Percentiles rank a stretch among this genome's conserved stretches.
Evolutionary conservation across 495 filamentous ascomycete genomes (phyloP).

Genomic region (Aspergillus homomorphus): DNA sequence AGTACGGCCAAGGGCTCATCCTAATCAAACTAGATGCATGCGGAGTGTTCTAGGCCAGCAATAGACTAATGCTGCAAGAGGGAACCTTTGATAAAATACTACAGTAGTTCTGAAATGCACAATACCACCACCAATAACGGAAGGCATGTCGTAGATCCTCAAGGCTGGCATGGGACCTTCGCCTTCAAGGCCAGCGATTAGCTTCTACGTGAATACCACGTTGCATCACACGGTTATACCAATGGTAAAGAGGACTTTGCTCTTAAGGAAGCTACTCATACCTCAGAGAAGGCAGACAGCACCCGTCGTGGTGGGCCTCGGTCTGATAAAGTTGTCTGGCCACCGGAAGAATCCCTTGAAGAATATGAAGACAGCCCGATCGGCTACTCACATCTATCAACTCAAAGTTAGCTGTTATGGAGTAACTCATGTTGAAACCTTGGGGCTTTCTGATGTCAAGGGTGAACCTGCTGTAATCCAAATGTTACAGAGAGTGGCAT

Average conservation of each 20-base stretch:
- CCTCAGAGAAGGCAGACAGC: slow-evolving; percentile 1
- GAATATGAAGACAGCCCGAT: slow-evolving; percentile 7
- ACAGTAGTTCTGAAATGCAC: slow-evolving; percentile 7
- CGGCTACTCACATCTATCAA: neutral
- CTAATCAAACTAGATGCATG: too few relatives aligned
- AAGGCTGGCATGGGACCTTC: slow-evolving; percentile 6
- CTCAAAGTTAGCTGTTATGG: slow-evolving; percentile 1
- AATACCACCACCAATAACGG: slow-evolving; percentile 3
- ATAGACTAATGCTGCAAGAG: too few relatives aligned
- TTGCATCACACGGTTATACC: slow-evolving; percentile 9
- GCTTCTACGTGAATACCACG: neutral
- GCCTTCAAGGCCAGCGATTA: slow-evolving; percentile 3
- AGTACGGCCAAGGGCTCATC: too few relatives aligned
- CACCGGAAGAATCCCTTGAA: neutral
- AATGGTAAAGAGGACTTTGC: slow-evolving; percentile 7
- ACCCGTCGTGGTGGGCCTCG: neutral
- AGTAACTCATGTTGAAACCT: slow-evolving; percentile 5
- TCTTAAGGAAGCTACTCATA: slow-evolving; percentile 1
- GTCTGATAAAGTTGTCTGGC: slow-evolving; percentile 3
- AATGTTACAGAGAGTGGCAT: slow-evolving; percentile 1
- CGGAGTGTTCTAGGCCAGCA: too few relatives aligned
- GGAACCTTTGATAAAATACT: too few relatives aligned
- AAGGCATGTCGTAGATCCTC: slow-evolving; percentile 1
- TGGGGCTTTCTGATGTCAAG: slow-evolving; percentile 3
- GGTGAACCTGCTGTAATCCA: slow-evolving; percentile 3